Evolutionary conservation across 148 eudicot genomes (phyloP).

Genomic region (Camellia granthamiana): DNA sequence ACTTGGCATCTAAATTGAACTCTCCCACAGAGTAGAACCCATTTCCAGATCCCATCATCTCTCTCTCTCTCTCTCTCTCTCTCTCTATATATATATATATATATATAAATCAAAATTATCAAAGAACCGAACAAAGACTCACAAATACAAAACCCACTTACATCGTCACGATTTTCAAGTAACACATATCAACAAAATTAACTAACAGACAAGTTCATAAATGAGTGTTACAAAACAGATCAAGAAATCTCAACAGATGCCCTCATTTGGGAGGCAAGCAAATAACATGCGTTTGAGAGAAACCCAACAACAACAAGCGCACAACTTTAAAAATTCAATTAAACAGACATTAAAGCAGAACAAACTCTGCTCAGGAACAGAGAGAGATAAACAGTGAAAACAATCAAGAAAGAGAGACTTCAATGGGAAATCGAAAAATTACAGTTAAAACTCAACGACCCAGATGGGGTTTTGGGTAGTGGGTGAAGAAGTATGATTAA

Average conservation of each 20-base stretch:
- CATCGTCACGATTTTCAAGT: background rate
- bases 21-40: slow-evolving; percentile 40
- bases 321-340: background rate
- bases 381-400: background rate
- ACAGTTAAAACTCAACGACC: background rate
- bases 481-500: background rate
- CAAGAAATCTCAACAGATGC: background rate
- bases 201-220: background rate
- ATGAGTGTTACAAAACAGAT: background rate
- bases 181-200: background rate
- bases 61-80: background rate
- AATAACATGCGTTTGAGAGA: background rate
- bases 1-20: slow-evolving; percentile 54
- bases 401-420: background rate
- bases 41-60: slow-evolving; percentile 48
- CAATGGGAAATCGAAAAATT: background rate
- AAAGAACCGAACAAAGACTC: background rate
- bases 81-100: background rate
- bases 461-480: background rate
- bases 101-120: background rate
- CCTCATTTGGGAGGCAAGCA: background rate
- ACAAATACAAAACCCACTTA: background rate
- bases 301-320: background rate
- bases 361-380: background rate
- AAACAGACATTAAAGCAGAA: background rate